Evolutionary conservation across 495 filamentous ascomycete genomes (phyloP), one percentile per base, ranked within the genome.

Genomic region (Xanthoparmelia taractica): DNA sequence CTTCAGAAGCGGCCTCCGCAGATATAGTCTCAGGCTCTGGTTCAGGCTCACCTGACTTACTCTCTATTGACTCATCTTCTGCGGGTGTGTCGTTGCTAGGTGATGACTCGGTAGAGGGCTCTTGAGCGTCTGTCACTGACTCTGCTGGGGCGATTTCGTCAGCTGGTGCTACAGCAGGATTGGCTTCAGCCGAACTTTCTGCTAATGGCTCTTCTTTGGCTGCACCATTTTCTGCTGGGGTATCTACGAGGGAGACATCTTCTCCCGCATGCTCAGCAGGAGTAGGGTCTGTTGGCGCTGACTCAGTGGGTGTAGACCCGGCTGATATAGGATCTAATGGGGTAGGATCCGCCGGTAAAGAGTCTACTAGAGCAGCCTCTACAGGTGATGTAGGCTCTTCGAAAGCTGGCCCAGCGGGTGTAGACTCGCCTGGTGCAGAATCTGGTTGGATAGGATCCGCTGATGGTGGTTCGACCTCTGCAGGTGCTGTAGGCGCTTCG

Each of bases 91-190:
- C 52, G 0, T 63, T 29, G 50, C 29, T 54, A 31, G 50, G 7
- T 34, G 27, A 2, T 33, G 18, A 8, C 18, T 33, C 37, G 15
- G 29, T 29, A 34, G 38, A 13, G 43, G 34, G 23, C 23, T 56
- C 60, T 13, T 25, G 48, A 8, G 52, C 48, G 10, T 40, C 41
- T 62, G 50, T 27, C 11, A 37, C 23, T 36, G 40, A 34, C 27
- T 47, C 52, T 36, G 57, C 29, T 23, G 45, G n/a, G 23, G 63
- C 13, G 33, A 34, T 6, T 52, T 54, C 56, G 25, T 33, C 33
- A 38, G 56, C 52, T 66, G 60, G 47, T 33, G 43, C 60, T 18
- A 41, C 11, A 23, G 38, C 47, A 23, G 63, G 29, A 57, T 37
- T 13, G 3, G 47, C 33, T 38, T 31, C 31, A 25, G 11, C 60